Percentiles rank a stretch among this genome's conserved stretches.
Evolutionary conservation across 257 asterid genomes (phyloP).

Genomic region (Penstemon newberryi): DNA sequence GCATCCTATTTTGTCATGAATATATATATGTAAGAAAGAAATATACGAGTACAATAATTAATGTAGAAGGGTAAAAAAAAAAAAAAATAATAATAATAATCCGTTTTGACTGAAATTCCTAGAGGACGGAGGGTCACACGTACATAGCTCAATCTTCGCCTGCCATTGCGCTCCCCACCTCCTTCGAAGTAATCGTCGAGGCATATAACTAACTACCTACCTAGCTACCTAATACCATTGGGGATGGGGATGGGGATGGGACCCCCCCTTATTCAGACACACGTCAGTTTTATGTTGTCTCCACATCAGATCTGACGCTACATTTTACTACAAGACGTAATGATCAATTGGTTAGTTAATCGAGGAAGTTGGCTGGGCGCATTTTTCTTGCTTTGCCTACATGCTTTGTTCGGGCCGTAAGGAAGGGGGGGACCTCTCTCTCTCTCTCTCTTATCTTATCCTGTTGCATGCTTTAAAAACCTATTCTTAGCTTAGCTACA

Average conservation of each 20-base stretch:
- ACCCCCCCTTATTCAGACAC: slow-evolving; percentile 24
- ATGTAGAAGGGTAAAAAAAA: too few species aligned
- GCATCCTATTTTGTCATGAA: too few species aligned
- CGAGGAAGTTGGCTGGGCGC: slow-evolving; percentile 1
- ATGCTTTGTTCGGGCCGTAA: slow-evolving; percentile 5
- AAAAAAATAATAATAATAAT: too few species aligned
- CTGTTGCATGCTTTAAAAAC: neutral
- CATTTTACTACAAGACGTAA: slow-evolving; percentile 1
- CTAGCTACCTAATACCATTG: neutral
- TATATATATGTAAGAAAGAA: too few species aligned
- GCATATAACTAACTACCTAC: slow-evolving; percentile 22
- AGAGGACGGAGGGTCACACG: slow-evolving; percentile 32
- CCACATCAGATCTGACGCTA: slow-evolving; percentile 60
- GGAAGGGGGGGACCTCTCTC: neutral
- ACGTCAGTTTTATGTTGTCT: slow-evolving; percentile 44
- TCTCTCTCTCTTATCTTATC: neutral
- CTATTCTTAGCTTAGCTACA: too few species aligned
- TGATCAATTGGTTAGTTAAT: slow-evolving; percentile 22
- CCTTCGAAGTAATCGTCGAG: slow-evolving; percentile 41
- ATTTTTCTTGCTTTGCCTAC: slow-evolving; percentile 1
- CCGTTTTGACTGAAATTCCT: slow-evolving; percentile 26
- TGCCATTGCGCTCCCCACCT: slow-evolving; percentile 36
- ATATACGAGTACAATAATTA: too few species aligned
- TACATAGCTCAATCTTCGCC: slow-evolving; percentile 48
- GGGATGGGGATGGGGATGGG: neutral